These are phyloP conservation scores for Malus hybrid DNA, from an alignment of 331 rosid species.

Conservation along the genomic window DNA sequence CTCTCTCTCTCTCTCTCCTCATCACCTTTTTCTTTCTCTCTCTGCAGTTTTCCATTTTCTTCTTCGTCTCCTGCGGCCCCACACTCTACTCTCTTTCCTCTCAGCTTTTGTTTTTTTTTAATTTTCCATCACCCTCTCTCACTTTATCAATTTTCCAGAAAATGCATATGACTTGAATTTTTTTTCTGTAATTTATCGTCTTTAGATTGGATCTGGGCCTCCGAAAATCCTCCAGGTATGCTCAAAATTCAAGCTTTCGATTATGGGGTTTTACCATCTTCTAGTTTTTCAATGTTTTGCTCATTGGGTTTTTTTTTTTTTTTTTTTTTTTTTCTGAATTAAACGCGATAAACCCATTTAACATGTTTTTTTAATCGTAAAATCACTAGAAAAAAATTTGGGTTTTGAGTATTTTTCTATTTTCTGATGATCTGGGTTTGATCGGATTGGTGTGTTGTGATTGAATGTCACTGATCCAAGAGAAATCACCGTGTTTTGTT, in stretches of 20 bases:
- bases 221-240: conserved; percentile 22
- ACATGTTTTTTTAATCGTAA: conserved; percentile 15
- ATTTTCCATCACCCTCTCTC: neutral
- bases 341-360: conserved; percentile 9
- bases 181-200: conserved; percentile 12
- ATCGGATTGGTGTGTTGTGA: conserved; percentile 28
- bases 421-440: conserved; percentile 10
- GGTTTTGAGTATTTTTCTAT: neutral
- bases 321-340: conserved; percentile 6
- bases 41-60: conserved; percentile 16
- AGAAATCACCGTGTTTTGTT: conserved; percentile 7
- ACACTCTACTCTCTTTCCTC: conserved; percentile 40
- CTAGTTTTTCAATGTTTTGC: neutral
- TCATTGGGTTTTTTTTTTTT: conserved; percentile 1
- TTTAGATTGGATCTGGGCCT: conserved; percentile 37
- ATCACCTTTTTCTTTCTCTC: conserved; percentile 16
- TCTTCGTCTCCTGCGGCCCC: conserved; percentile 22
- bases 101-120: conserved; percentile 17
- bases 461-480: conserved; percentile 28
- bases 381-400: conserved; percentile 17
- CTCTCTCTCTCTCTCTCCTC: conserved; percentile 16
- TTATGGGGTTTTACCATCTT: neutral
- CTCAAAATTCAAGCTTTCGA: conserved; percentile 13
- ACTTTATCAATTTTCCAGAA: neutral
- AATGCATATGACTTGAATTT: conserved; percentile 4